These are phyloP conservation scores for Citrus mangshanensis DNA, from an alignment of 345 rosid genomes.

Conservation along the genomic window DNA sequence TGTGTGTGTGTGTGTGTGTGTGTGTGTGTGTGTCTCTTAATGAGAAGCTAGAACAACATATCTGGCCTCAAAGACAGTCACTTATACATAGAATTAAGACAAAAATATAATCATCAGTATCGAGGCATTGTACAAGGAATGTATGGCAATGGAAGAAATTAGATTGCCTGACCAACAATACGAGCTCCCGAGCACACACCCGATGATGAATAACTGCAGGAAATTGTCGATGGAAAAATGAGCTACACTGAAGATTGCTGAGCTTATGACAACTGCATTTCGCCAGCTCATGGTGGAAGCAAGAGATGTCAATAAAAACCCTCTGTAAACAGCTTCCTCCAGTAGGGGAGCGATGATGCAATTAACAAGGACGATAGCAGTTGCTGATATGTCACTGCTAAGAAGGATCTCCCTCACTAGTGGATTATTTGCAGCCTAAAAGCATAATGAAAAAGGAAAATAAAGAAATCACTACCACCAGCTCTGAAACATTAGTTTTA, in stretches of 20 bases:
- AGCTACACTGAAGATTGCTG: constrained; percentile 66
- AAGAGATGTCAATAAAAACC: constrained; percentile 65
- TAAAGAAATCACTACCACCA: neutral
- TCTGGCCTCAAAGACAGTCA: neutral
- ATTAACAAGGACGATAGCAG: constrained; percentile 50
- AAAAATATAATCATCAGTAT: constrained; percentile 39
- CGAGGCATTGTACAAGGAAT: constrained; percentile 75
- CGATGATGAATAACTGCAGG: constrained; percentile 63
- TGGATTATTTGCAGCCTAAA: constrained; percentile 49
- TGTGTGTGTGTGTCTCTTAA: too few relatives aligned
- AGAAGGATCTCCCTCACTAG: constrained; percentile 55
- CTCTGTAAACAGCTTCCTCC: constrained; percentile 82
- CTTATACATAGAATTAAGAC: constrained; percentile 12
- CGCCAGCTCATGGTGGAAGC: constrained; percentile 58
- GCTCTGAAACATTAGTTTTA: neutral
- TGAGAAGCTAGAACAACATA: neutral
- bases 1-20: too few relatives aligned
- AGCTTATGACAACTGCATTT: constrained; percentile 52
- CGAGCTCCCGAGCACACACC: constrained; percentile 61
- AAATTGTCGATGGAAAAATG: constrained; percentile 72
- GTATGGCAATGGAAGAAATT: constrained; percentile 52
- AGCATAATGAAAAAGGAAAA: neutral
- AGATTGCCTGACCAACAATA: constrained; percentile 82
- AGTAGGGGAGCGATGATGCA: constrained; percentile 63
- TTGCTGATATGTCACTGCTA: constrained; percentile 46